Conservation (phyloP, 768 basidiomycete genomes). For the Phylloporus arenicola region DNA sequence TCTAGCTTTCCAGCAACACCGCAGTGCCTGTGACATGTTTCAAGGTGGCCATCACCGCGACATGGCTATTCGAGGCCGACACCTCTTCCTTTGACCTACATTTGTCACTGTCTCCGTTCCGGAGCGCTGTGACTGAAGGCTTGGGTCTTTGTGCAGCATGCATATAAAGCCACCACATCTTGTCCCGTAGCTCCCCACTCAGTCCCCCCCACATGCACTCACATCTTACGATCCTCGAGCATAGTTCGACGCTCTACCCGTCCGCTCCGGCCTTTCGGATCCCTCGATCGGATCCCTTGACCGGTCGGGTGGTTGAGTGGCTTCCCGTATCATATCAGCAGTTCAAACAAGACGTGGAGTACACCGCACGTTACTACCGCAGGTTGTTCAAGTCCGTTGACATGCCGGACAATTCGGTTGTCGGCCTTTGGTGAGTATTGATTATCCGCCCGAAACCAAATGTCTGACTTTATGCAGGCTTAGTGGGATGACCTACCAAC, state of each 20-base stretch:
- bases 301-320: conserved; percentile 49
- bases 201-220: conserved; percentile 19
- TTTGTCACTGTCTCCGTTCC: conserved; percentile 30
- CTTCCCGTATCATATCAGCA: conserved; percentile 55
- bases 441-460: neutral
- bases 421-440: conserved; percentile 65
- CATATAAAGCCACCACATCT: conserved; percentile 26
- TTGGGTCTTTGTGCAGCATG: conserved; percentile 23
- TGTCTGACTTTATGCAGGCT: conserved; percentile 44
- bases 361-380: conserved; percentile 61
- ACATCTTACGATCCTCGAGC: conserved; percentile 63
- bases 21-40: conserved; percentile 34
- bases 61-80: too few relatives aligned
- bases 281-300: conserved; percentile 43
- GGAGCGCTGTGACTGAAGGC: conserved; percentile 18
- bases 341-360: conserved; percentile 62
- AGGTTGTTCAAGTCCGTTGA: conserved; percentile 40
- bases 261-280: conserved; percentile 54
- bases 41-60: too few relatives aligned
- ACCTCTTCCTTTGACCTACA: conserved; percentile 23
- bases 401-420: conserved; percentile 51
- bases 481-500: conserved; percentile 64
- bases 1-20: conserved; percentile 21
- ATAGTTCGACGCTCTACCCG: conserved; percentile 46
- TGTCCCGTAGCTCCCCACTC: conserved; percentile 4